These are phyloP conservation scores for Microcyclosporella mali DNA, from an alignment of 2,329 filamentous ascomycete species.

Conservation along the genomic window DNA sequence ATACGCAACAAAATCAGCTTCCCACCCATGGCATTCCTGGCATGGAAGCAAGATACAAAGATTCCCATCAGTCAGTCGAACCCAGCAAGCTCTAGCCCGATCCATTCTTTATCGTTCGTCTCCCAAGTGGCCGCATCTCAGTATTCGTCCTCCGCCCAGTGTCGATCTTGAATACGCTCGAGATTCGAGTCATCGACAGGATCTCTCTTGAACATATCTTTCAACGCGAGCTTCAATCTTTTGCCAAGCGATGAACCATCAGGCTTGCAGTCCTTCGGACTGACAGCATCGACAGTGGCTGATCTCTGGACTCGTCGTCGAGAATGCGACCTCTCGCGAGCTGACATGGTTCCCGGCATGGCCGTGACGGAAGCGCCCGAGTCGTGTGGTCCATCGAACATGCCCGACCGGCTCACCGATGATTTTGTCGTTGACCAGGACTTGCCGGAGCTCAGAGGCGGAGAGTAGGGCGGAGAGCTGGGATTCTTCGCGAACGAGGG, in stretches of 20 bases:
- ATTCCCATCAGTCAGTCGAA: no score
- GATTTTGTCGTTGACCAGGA: no score
- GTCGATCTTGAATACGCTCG: constrained; percentile 23
- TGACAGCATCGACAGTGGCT: not conserved
- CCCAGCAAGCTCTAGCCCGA: no score
- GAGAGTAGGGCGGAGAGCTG: constrained; percentile 15
- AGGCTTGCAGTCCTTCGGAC: constrained; percentile 1
- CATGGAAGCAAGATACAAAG: no score
- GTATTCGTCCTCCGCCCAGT: constrained; percentile 28
- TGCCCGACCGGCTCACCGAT: no score
- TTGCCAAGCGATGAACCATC: constrained; percentile 9
- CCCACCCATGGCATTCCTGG: no score
- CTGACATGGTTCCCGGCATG: constrained; percentile 23
- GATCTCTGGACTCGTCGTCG: not conserved
- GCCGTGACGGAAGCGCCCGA: constrained; percentile 4
- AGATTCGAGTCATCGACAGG: constrained; percentile 21
- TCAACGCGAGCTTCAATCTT: constrained; percentile 21
- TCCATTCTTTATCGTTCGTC: not conserved
- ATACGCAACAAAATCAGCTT: no score
- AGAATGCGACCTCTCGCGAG: constrained; percentile 4
- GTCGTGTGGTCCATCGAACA: no score
- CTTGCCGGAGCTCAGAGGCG: not conserved
- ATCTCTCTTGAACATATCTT: constrained; percentile 23
- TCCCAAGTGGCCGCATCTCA: not conserved
- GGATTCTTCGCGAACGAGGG: constrained; percentile 9